Percentiles rank a stretch among this genome's conserved stretches.
Evolutionary conservation across 192 early-diverging fungal species (phyloP).

Genomic region (Entomortierella lignicola): DNA sequence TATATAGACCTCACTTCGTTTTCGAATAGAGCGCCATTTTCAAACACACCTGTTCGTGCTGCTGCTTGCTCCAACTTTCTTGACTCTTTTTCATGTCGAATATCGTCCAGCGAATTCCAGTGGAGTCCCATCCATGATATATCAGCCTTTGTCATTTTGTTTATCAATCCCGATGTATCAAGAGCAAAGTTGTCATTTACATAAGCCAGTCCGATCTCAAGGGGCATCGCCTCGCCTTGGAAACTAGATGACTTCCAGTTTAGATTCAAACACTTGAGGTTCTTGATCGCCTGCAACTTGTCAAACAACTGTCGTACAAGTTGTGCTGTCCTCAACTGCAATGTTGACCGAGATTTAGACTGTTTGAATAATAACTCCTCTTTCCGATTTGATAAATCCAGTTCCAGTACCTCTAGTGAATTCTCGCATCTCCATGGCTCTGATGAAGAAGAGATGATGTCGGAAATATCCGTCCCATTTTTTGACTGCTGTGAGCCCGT

Average conservation of each 20-base stretch:
- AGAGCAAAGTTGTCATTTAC: neutral
- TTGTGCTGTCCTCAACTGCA: neutral
- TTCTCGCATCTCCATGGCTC: neutral
- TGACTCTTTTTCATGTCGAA: neutral
- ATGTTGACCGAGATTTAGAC: neutral
- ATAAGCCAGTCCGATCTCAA: neutral
- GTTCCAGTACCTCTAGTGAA: neutral
- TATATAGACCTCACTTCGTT: neutral
- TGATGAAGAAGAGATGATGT: neutral
- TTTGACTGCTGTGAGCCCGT: neutral
- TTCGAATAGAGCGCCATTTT: neutral
- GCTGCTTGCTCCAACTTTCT: neutral
- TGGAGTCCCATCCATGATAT: neutral
- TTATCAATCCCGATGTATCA: neutral
- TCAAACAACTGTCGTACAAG: neutral
- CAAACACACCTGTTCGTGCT: neutral
- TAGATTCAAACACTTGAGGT: neutral
- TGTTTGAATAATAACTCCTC: neutral
- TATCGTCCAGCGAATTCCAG: neutral
- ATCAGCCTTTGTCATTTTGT: neutral
- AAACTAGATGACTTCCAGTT: neutral
- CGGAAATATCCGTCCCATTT: neutral
- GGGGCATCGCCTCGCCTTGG: neutral
- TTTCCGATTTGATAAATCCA: neutral
- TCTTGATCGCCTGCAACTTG: neutral